phyloP scores from a whole-genome alignment of 1,284 basidiomycete genomes.

The Phellopilus nigrolimitatus region DNA sequence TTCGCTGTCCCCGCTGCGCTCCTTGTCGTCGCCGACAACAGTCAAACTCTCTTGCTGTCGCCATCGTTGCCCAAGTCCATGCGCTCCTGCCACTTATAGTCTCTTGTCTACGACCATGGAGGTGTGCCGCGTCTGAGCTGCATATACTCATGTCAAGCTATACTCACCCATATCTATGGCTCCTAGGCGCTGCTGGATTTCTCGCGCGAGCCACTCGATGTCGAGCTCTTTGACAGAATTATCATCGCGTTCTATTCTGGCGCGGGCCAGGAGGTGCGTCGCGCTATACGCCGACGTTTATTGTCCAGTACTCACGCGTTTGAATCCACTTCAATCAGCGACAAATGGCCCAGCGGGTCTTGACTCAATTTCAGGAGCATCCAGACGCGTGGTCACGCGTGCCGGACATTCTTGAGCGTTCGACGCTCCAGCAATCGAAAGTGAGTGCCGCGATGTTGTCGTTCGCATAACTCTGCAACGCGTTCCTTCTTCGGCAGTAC shows the following conservation, averaged over 20 bases:
- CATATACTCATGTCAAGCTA: neutral
- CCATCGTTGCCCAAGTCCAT: neutral
- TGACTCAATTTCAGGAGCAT: slow-evolving; percentile 96
- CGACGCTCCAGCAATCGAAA: slow-evolving; percentile 88
- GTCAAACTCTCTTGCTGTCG: neutral
- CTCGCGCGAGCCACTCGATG: slow-evolving; percentile 74
- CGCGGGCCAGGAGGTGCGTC: slow-evolving; percentile 64
- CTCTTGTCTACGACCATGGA: neutral
- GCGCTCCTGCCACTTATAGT: neutral
- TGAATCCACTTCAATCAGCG: slow-evolving; percentile 49
- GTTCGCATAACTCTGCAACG: neutral
- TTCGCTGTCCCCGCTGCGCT: neutral
- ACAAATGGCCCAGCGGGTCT: slow-evolving; percentile 84
- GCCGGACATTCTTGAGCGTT: slow-evolving; percentile 87
- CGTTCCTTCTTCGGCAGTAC: slow-evolving; percentile 49
- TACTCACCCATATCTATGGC: neutral
- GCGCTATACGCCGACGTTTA: neutral
- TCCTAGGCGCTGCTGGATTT: slow-evolving; percentile 87
- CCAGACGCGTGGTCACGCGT: slow-evolving; percentile 98
- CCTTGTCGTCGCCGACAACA: neutral
- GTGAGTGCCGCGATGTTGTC: slow-evolving; percentile 39
- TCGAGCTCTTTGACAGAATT: slow-evolving; percentile 80
- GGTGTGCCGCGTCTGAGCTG: neutral
- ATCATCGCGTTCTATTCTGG: slow-evolving; percentile 81
- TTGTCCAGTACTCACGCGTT: slow-evolving; percentile 14